Conservation (phyloP, 768 basidiomycete genomes). For the Chalciporus piperatus region DNA sequence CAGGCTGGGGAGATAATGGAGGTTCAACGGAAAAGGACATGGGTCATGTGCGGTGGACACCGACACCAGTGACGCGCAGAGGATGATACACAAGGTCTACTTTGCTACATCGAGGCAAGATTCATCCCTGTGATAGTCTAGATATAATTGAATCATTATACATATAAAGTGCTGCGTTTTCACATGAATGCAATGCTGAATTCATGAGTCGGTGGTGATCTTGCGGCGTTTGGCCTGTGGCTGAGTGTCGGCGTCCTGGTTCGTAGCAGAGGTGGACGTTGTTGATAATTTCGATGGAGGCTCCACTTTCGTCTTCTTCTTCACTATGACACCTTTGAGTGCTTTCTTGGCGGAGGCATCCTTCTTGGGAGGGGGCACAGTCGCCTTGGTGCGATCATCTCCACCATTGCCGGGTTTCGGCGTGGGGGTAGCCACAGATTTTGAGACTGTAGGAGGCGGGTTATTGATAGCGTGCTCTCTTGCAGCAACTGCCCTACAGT, state of each 20-base stretch:
- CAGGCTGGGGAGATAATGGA: conserved; percentile 51
- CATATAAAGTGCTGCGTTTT: conserved; percentile 12
- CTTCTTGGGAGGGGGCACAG: conserved; percentile 48
- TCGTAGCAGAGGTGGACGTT: conserved; percentile 13
- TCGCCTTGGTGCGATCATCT: conserved; percentile 25
- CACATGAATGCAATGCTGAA: conserved; percentile 12
- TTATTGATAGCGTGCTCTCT: conserved; percentile 51
- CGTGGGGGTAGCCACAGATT: conserved; percentile 25
- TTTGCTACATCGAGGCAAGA: conserved; percentile 3
- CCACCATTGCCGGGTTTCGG: conserved; percentile 28
- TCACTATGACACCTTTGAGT: conserved; percentile 78
- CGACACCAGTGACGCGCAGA: conserved; percentile 54
- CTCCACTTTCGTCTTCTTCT: conserved; percentile 60
- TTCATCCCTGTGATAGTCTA: conserved; percentile 1
- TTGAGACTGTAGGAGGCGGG: conserved; percentile 31
- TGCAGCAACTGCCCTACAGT: conserved; percentile 64
- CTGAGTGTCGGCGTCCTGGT: conserved; percentile 26
- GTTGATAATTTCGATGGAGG: conserved; percentile 18
- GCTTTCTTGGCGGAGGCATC: conserved; percentile 52
- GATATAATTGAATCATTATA: background rate
- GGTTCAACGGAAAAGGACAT: conserved; percentile 59
- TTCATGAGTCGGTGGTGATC: conserved; percentile 31
- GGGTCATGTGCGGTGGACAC: conserved; percentile 73
- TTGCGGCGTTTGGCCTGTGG: conserved; percentile 62
- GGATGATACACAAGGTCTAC: conserved; percentile 13